Evolutionary conservation across 108 stramenopile species (phyloP).

Genomic region (Skeletonema grethae): DNA sequence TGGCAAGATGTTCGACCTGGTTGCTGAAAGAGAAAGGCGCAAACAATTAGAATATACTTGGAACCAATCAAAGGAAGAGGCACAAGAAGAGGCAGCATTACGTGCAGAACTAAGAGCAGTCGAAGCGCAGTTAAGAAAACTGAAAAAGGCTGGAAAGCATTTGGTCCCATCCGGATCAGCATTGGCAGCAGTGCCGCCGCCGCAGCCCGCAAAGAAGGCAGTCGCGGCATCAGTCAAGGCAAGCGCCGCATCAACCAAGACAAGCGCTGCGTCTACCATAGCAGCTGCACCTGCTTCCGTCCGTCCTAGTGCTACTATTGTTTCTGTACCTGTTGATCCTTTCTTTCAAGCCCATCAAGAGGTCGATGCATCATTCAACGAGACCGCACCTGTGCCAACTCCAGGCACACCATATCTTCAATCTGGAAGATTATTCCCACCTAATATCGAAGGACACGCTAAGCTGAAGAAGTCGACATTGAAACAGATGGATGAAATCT

Average conservation of each 20-base stretch:
- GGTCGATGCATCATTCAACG: conserved; percentile 32
- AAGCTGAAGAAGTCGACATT: conserved; percentile 78
- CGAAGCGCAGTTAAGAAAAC: conserved; percentile 81
- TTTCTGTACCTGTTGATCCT: conserved; percentile 1
- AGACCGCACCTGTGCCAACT: conserved; percentile 76
- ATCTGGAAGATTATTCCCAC: conserved; percentile 80
- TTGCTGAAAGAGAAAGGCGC: conserved; percentile 75
- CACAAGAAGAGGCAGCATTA: conserved; percentile 70
- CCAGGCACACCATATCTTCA: conserved; percentile 85
- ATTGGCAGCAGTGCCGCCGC: conserved; percentile 9
- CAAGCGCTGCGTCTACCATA: conserved; percentile 2
- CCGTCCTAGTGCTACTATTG: conserved; percentile 2
- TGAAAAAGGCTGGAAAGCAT: conserved; percentile 80
- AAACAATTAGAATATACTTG: conserved; percentile 72
- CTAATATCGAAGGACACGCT: conserved; percentile 62
- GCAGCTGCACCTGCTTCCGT: conserved; percentile 43
- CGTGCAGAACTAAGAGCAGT: conserved; percentile 76
- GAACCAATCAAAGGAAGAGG: conserved; percentile 84
- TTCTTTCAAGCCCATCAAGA: conserved; percentile 11
- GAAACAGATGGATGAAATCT: conserved; percentile 75
- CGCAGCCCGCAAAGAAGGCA: background rate
- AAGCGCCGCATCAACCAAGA: background rate
- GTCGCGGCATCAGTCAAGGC: background rate
- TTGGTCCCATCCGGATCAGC: conserved; percentile 53
- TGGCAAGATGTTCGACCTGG: conserved; percentile 68